These are phyloP conservation scores for Neofusicoccum sp. DNA, from an alignment of 2,329 filamentous ascomycete genomes.

Conservation along the genomic window DNA sequence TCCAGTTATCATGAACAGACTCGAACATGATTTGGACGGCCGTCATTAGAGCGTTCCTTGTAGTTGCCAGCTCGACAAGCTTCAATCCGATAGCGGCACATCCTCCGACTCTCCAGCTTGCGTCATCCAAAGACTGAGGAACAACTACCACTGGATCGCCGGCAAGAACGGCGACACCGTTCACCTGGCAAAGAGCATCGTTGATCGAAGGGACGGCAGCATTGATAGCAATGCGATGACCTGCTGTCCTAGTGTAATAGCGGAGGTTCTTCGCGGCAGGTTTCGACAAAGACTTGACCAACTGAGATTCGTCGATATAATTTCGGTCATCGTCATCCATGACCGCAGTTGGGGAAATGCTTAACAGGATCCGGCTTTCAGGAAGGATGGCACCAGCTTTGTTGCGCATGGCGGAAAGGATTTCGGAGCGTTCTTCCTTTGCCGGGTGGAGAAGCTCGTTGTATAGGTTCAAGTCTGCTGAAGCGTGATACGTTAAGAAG, in stretches of 20 bases:
- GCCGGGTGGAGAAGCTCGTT: constrained; percentile 90
- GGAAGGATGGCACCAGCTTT: constrained; percentile 82
- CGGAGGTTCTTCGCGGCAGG: constrained; percentile 69
- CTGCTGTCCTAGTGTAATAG: constrained; percentile 70
- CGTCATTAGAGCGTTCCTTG: constrained; percentile 70
- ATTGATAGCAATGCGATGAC: constrained; percentile 82
- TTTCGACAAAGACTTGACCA: constrained; percentile 76
- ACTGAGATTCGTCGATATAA: constrained; percentile 68
- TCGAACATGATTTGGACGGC: constrained; percentile 83
- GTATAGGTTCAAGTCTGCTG: constrained; percentile 83
- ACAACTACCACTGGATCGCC: constrained; percentile 80
- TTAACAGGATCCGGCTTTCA: constrained; percentile 79
- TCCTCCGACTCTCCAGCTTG: constrained; percentile 89
- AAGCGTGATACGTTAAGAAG: constrained; percentile 94
- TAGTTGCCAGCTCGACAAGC: constrained; percentile 75
- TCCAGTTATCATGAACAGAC: constrained; percentile 88
- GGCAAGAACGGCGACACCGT: constrained; percentile 80
- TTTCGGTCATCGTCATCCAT: constrained; percentile 80
- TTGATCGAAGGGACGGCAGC: constrained; percentile 84
- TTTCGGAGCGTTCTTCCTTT: constrained; percentile 89
- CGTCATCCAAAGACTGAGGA: constrained; percentile 86
- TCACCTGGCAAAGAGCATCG: constrained; percentile 78
- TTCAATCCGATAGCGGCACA: constrained; percentile 85
- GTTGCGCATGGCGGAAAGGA: constrained; percentile 81
- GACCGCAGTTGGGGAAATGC: constrained; percentile 77